These are phyloP conservation scores for Claviceps fusiformis DNA, from an alignment of 2,329 filamentous ascomycete genomes.

Conservation along the genomic window DNA sequence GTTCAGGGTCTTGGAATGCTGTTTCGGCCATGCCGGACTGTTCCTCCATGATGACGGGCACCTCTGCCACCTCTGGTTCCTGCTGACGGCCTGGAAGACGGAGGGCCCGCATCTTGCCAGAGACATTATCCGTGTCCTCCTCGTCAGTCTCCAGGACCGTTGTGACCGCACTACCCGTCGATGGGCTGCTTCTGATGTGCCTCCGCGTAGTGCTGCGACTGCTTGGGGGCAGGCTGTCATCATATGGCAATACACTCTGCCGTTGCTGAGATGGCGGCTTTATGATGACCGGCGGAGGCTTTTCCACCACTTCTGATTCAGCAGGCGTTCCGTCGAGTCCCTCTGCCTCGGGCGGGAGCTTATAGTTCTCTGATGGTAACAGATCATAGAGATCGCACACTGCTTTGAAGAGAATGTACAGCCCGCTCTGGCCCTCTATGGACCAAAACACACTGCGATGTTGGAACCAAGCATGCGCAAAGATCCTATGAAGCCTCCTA, in stretches of 20 bases:
- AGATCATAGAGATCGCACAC: constrained; percentile 87
- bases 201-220: constrained; percentile 61
- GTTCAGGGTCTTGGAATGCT: constrained; percentile 4
- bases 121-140: constrained; percentile 43
- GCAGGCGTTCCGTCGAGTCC: constrained; percentile 47
- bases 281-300: constrained; percentile 21
- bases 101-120: constrained; percentile 32
- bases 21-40: constrained; percentile 15
- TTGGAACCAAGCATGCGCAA: constrained; percentile 97
- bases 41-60: constrained; percentile 28
- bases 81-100: constrained; percentile 34
- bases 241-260: constrained; percentile 22
- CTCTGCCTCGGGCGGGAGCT: constrained; percentile 84
- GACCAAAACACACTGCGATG: constrained; percentile 92
- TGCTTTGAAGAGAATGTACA: constrained; percentile 95
- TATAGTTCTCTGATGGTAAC: constrained; percentile 89
- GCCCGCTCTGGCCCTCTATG: constrained; percentile 75
- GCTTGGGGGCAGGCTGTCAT: constrained; percentile 39
- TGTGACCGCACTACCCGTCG: constrained; percentile 62
- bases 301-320: constrained; percentile 29
- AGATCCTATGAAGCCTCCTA: constrained; percentile 85
- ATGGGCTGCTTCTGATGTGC: constrained; percentile 68
- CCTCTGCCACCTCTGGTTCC: constrained; percentile 26
- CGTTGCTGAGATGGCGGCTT: constrained; percentile 20
- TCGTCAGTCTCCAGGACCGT: constrained; percentile 77